Conservation (phyloP, 2,329 filamentous ascomycete species). For the Claviceps pazoutovae region DNA sequence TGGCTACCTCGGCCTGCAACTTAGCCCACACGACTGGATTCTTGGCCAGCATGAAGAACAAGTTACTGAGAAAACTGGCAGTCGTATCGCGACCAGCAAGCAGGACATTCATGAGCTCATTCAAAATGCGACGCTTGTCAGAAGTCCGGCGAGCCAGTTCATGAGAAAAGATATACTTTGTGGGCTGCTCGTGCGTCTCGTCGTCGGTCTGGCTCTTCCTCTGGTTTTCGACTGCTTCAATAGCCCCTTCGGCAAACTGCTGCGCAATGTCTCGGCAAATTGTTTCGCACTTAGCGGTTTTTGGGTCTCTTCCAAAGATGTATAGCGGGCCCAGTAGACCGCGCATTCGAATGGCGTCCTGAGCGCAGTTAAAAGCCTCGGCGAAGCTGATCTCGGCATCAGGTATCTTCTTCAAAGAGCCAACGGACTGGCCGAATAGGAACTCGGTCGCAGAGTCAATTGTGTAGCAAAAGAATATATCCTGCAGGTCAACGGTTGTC, state of each 20-base stretch:
- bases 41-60: slow-evolving; percentile 28
- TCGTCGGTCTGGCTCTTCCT: slow-evolving; percentile 15
- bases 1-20: not conserved
- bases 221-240: slow-evolving; percentile 30
- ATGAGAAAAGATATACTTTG: slow-evolving; percentile 19
- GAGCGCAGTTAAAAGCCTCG: slow-evolving; percentile 7
- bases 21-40: not conserved
- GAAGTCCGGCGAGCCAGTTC: slow-evolving; percentile 20
- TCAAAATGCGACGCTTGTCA: slow-evolving; percentile 13
- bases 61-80: slow-evolving; percentile 33
- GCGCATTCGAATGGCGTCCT: slow-evolving; percentile 14
- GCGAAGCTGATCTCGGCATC: slow-evolving; percentile 14
- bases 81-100: slow-evolving; percentile 44
- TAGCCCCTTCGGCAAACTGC: slow-evolving; percentile 53
- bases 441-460: slow-evolving; percentile 39
- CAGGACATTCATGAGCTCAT: slow-evolving; percentile 22
- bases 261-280: slow-evolving; percentile 1
- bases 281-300: slow-evolving; percentile 50
- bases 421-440: slow-evolving; percentile 44
- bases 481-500: slow-evolving; percentile 26
- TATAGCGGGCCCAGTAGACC: slow-evolving; percentile 31
- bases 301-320: slow-evolving; percentile 45
- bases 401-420: slow-evolving; percentile 13
- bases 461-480: slow-evolving; percentile 34
- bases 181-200: slow-evolving; percentile 3